Conservation (phyloP, 768 basidiomycete species). For the Naematelia aurantialba region DNA sequence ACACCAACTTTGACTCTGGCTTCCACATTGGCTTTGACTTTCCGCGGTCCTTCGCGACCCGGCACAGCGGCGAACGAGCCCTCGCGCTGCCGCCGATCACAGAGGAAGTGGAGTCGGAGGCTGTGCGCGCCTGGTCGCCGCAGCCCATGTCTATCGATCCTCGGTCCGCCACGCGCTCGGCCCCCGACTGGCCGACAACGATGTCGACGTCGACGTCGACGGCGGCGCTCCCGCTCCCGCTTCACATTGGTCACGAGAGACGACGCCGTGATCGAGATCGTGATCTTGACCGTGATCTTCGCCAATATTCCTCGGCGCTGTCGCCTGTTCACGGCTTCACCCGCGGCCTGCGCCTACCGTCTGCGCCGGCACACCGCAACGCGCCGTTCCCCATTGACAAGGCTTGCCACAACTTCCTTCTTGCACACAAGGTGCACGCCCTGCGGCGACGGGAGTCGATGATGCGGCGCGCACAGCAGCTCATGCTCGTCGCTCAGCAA, state of each 20-base stretch:
- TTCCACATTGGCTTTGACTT: background rate
- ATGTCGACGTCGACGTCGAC: too few relatives aligned
- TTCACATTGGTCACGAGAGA: background rate
- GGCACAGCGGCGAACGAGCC: background rate
- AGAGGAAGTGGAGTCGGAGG: background rate
- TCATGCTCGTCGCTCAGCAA: background rate
- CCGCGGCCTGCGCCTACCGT: constrained; percentile 5
- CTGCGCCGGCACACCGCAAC: background rate
- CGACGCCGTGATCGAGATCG: too few relatives aligned
- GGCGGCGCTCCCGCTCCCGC: too few relatives aligned
- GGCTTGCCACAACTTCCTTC: constrained; percentile 30
- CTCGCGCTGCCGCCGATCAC: background rate
- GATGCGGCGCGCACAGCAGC: background rate
- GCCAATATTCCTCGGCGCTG: too few relatives aligned
- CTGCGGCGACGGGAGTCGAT: constrained; percentile 5
- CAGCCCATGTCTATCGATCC: constrained; percentile 32
- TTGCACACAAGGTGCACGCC: constrained; percentile 11
- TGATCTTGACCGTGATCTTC: too few relatives aligned
- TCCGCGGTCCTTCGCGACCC: background rate
- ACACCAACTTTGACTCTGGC: background rate
- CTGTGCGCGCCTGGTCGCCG: constrained; percentile 16
- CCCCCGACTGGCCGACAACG: background rate
- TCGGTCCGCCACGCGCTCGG: constrained; percentile 5
- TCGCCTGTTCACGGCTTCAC: background rate
- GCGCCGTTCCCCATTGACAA: constrained; percentile 21